Evolutionary conservation across 805 yeast species (phyloP).

Genomic region (Saccharomycopsis sp.): DNA sequence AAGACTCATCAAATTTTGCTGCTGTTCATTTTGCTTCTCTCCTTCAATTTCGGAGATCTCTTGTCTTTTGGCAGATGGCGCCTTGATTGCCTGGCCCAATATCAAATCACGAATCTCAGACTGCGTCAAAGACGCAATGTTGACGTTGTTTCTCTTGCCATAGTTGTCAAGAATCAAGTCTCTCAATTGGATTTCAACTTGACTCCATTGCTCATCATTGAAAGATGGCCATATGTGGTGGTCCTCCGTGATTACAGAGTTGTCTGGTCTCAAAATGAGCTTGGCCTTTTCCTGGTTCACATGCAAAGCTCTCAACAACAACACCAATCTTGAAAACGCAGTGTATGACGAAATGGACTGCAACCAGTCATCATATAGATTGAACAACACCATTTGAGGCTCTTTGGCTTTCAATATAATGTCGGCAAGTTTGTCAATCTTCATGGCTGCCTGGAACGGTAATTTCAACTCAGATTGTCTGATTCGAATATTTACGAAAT

Average conservation of each 20-base stretch:
- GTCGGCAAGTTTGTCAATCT: constrained; percentile 70
- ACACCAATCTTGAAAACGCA: constrained; percentile 81
- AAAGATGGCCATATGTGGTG: constrained; percentile 94
- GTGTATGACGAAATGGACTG: constrained; percentile 76
- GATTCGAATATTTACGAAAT: constrained; percentile 85
- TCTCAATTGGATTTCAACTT: constrained; percentile 77
- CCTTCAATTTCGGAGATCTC: constrained; percentile 51
- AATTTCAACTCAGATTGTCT: constrained; percentile 82
- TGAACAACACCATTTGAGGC: constrained; percentile 86
- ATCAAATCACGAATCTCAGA: constrained; percentile 90
- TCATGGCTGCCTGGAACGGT: constrained; percentile 83
- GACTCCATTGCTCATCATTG: constrained; percentile 83
- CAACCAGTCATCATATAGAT: constrained; percentile 93
- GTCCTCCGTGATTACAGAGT: constrained; percentile 54
- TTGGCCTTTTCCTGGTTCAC: constrained; percentile 72
- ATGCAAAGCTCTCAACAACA: constrained; percentile 74
- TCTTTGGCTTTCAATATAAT: constrained; percentile 80
- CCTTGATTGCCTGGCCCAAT: constrained; percentile 85
- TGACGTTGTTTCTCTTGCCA: constrained; percentile 76
- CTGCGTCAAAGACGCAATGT: constrained; percentile 80
- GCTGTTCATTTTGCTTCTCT: constrained; percentile 32
- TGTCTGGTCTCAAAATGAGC: constrained; percentile 66
- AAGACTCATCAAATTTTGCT: constrained; percentile 58
- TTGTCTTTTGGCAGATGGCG: constrained; percentile 83
- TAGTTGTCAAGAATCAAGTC: constrained; percentile 82